Evolutionary conservation across 1,284 basidiomycete genomes (phyloP).

Genomic region (Mycena sp.): DNA sequence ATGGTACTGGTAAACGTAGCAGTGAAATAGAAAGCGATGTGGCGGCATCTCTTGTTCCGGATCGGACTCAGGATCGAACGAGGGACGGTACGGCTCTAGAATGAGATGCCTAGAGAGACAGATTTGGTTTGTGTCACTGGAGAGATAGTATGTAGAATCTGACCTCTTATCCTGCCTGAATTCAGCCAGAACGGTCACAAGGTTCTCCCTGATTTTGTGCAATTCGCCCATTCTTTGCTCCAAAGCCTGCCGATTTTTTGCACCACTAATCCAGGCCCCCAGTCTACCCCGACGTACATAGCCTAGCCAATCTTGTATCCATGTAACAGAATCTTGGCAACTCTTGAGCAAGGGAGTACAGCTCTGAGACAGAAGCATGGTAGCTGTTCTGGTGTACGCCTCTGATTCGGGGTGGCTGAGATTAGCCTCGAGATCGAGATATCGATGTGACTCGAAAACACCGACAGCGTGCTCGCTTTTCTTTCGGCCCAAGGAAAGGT

Average conservation of each 20-base stretch:
- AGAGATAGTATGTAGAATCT: conserved; percentile 11
- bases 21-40: conserved; percentile 36
- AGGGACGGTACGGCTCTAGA: conserved; percentile 73
- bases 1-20: conserved; percentile 42
- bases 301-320: conserved; percentile 62
- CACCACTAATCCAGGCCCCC: conserved; percentile 41
- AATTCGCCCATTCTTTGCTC: conserved; percentile 48
- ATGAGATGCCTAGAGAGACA: conserved; percentile 62
- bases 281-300: conserved; percentile 51
- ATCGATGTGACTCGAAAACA: conserved; percentile 82
- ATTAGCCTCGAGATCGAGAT: conserved; percentile 78
- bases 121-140: conserved; percentile 19
- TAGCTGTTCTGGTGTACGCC: conserved; percentile 58
- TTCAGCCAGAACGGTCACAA: conserved; percentile 51
- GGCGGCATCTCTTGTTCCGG: conserved; percentile 34
- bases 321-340: conserved; percentile 56
- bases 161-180: conserved; percentile 68
- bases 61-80: conserved; percentile 62
- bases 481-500: conserved; percentile 40
- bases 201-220: conserved; percentile 47
- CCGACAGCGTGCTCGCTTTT: conserved; percentile 73
- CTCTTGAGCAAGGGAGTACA: conserved; percentile 66
- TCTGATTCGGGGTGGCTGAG: conserved; percentile 59
- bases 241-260: conserved; percentile 38
- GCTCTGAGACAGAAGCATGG: conserved; percentile 63